These are phyloP conservation scores for Spongospora subterranea DNA, from an alignment of 208 protist genomes.

Conservation along the genomic window DNA sequence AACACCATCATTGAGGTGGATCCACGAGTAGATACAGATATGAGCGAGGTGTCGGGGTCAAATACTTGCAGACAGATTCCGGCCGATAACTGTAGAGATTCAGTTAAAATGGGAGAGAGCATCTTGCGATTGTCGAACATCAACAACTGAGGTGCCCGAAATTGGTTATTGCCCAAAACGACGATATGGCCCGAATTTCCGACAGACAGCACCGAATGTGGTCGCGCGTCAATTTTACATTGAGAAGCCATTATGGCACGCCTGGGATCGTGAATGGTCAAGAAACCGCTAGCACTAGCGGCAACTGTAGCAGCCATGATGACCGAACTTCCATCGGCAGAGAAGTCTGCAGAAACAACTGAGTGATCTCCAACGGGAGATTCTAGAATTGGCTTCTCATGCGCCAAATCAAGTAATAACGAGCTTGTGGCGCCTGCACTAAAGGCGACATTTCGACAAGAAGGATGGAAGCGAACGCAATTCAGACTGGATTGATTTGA, in stretches of 20 bases:
- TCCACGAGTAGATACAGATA: conserved; percentile 4
- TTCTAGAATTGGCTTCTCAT: too few species aligned
- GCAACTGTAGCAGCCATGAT: background rate
- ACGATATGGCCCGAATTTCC: background rate
- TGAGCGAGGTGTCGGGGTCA: background rate
- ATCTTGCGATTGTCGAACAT: background rate
- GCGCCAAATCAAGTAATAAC: too few species aligned
- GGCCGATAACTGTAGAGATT: conserved; percentile 25
- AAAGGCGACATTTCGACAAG: too few species aligned
- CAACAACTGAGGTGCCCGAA: background rate
- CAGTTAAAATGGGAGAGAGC: background rate
- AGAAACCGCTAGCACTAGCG: background rate
- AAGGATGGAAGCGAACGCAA: background rate
- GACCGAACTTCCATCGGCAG: background rate
- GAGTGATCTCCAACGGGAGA: too few species aligned
- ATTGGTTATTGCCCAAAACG: conserved; percentile 29
- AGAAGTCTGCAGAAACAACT: too few species aligned
- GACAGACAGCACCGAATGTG: background rate
- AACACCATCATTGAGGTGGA: background rate
- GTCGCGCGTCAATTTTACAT: background rate
- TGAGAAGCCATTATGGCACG: background rate
- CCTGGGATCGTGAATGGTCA: background rate
- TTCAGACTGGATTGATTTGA: background rate
- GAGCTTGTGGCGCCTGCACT: too few species aligned
- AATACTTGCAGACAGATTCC: background rate